phyloP scores from a whole-genome alignment of 768 basidiomycete species.

The Amanita molliuscula region DNA sequence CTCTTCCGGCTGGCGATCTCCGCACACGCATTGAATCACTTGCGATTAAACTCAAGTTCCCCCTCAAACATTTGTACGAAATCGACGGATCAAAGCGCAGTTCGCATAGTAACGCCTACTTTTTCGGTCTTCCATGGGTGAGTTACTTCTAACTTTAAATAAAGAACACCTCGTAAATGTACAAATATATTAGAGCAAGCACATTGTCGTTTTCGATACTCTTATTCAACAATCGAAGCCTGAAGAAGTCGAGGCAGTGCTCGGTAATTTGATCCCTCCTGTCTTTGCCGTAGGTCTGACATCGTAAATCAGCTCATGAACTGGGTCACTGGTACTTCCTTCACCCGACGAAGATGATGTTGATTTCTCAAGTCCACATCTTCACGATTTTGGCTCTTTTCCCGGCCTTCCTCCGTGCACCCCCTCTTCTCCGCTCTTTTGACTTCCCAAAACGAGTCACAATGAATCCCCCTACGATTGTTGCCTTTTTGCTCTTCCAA shows the following conservation, averaged over 20 bases:
- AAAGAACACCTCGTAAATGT: neutral
- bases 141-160: conserved; percentile 10
- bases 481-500: conserved; percentile 86
- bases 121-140: conserved; percentile 94
- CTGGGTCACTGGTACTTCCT: conserved; percentile 93
- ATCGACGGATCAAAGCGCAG: conserved; percentile 96
- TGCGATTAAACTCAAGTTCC: conserved; percentile 80
- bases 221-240: conserved; percentile 86
- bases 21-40: conserved; percentile 69
- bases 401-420: conserved; percentile 82
- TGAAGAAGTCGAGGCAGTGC: conserved; percentile 94
- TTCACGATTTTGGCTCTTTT: conserved; percentile 80
- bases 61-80: conserved; percentile 89
- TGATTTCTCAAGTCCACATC: conserved; percentile 80
- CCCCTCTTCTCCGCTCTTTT: conserved; percentile 70
- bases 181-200: conserved; percentile 52
- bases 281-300: neutral
- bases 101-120: conserved; percentile 96
- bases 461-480: conserved; percentile 63
- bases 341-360: conserved; percentile 85
- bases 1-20: conserved; percentile 68
- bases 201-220: conserved; percentile 96
- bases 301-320: conserved; percentile 59
- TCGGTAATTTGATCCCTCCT: conserved; percentile 30
- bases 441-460: conserved; percentile 63